phyloP scores from a whole-genome alignment of 768 basidiomycete genomes.

The Trametes maxima region DNA sequence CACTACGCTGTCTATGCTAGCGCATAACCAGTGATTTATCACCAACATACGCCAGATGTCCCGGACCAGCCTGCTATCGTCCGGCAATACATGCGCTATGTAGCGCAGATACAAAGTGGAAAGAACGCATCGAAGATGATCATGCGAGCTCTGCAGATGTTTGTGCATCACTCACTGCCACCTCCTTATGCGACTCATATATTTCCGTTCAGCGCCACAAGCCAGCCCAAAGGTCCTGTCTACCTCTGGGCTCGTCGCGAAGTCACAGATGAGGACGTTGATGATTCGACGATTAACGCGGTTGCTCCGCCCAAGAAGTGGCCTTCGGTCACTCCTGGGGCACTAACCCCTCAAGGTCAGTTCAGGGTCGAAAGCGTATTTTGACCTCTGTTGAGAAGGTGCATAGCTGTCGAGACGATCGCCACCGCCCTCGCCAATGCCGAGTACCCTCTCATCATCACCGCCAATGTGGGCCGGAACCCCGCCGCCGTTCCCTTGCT shows the following conservation, averaged over 20 bases:
- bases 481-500: conserved; percentile 48
- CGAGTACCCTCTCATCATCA: conserved; percentile 61
- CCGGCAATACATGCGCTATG: conserved; percentile 74
- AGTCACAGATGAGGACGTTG: conserved; percentile 65
- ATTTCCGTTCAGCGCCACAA: conserved; percentile 51
- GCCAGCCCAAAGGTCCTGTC: conserved; percentile 71
- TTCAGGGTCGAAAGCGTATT: not conserved
- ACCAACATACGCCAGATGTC: conserved; percentile 45
- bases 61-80: conserved; percentile 74
- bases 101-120: conserved; percentile 58
- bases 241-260: conserved; percentile 78
- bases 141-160: conserved; percentile 68
- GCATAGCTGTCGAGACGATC: conserved; percentile 41
- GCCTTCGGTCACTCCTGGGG: conserved; percentile 54
- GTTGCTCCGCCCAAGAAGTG: conserved; percentile 42
- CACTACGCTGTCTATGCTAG: not conserved
- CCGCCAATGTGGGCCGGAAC: conserved; percentile 63
- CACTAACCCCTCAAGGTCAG: conserved; percentile 45
- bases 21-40: not conserved
- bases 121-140: conserved; percentile 53
- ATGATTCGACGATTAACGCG: conserved; percentile 38
- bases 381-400: not conserved
- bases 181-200: not conserved
- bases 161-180: conserved; percentile 15
- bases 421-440: conserved; percentile 52